Evolutionary conservation across 345 rosid species (phyloP).

Genomic region (Zanthoxylum bungeanum): DNA sequence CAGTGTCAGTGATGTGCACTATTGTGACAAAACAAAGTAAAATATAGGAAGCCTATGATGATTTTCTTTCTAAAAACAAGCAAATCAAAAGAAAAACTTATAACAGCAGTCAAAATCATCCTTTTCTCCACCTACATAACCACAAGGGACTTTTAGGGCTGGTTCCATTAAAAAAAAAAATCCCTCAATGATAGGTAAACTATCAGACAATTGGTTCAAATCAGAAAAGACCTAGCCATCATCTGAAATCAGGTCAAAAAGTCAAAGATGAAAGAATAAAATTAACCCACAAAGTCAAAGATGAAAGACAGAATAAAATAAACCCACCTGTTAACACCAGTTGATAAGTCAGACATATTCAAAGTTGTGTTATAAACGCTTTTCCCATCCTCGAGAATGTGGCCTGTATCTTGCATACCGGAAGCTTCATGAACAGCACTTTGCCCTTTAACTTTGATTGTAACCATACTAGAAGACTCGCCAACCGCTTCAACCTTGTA

Average conservation of each 20-base stretch:
- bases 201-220: conserved; percentile 3
- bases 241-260: not conserved
- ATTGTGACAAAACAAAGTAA: not conserved
- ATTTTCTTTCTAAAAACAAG: not conserved
- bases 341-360: conserved; percentile 92
- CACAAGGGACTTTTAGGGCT: not conserved
- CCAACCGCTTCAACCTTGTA: conserved; percentile 75
- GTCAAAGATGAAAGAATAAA: too few relatives aligned
- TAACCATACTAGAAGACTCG: conserved; percentile 56
- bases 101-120: too few relatives aligned
- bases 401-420: conserved; percentile 85
- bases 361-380: conserved; percentile 89
- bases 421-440: conserved; percentile 97
- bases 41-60: not conserved
- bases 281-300: conserved; percentile 6
- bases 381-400: conserved; percentile 87
- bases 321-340: conserved; percentile 78
- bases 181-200: not conserved
- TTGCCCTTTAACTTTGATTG: conserved; percentile 92
- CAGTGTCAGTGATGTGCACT: not conserved
- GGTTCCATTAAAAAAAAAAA: not conserved
- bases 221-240: conserved; percentile 10
- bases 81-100: too few relatives aligned
- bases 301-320: conserved; percentile 14
- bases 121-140: too few relatives aligned